Evolutionary conservation across 2,329 filamentous ascomycete genomes (phyloP).

Genomic region (Cordyceps tenuipes): DNA sequence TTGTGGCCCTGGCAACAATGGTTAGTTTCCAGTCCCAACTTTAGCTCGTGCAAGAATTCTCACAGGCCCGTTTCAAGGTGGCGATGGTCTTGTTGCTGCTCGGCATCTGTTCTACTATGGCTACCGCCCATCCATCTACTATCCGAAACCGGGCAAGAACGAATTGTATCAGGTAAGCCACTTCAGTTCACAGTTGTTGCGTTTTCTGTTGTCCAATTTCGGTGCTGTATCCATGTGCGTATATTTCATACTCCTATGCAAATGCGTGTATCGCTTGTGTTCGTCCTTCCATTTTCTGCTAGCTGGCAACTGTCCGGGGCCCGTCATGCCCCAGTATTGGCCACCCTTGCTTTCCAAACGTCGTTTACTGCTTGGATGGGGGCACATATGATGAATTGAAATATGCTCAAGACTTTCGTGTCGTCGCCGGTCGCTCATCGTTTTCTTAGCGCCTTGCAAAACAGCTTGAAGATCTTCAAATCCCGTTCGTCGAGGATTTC

Average conservation of each 20-base stretch:
- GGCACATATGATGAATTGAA: neutral
- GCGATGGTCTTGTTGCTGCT: constrained; percentile 89
- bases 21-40: constrained; percentile 27
- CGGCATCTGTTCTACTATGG: constrained; percentile 88
- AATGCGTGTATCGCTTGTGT: constrained; percentile 5
- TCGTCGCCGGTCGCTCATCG: constrained; percentile 21
- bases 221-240: neutral
- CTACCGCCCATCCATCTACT: constrained; percentile 82
- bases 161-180: constrained; percentile 70
- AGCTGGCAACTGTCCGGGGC: neutral
- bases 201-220: neutral
- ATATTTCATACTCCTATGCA: neutral
- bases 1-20: constrained; percentile 78
- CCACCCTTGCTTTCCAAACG: neutral
- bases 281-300: neutral
- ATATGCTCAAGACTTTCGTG: neutral
- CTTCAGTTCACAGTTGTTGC: neutral
- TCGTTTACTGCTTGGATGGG: constrained; percentile 4
- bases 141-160: constrained; percentile 84
- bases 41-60: neutral
- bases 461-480: constrained; percentile 72
- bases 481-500: constrained; percentile 83
- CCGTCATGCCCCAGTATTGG: neutral
- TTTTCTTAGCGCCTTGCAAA: constrained; percentile 62
- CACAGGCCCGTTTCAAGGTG: constrained; percentile 48